A percentile compares a stretch with the other conserved stretches of the same genome.
Conservation (phyloP, 495 filamentous ascomycete genomes). For the Rhizodiscina lignyota region DNA sequence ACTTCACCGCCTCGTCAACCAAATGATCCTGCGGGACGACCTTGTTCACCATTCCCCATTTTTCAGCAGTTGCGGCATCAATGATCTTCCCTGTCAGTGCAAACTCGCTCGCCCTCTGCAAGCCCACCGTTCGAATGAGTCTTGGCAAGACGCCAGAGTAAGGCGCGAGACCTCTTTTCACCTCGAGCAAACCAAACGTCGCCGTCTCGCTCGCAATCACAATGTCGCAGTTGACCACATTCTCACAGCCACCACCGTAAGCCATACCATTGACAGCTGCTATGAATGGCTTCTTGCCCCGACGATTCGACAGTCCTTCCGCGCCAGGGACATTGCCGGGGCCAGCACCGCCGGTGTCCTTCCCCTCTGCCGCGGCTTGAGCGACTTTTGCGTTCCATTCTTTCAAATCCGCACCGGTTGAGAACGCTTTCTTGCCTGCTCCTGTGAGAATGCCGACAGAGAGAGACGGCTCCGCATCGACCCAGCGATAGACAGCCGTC, state of each 20-base stretch:
- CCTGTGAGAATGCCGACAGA: slow-evolving; percentile 10
- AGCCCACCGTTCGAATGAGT: slow-evolving; percentile 7
- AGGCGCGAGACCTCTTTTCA: slow-evolving; percentile 7
- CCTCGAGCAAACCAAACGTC: slow-evolving; percentile 8
- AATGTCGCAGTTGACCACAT: slow-evolving; percentile 10
- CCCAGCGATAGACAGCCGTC: background rate
- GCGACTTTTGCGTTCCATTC: slow-evolving; percentile 8
- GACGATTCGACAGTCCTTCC: slow-evolving; percentile 4
- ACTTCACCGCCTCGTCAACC: slow-evolving; percentile 6
- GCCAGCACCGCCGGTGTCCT: slow-evolving; percentile 3
- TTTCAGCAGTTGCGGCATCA: background rate
- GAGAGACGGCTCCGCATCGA: background rate
- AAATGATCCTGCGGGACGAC: slow-evolving; percentile 6
- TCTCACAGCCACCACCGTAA: slow-evolving; percentile 9
- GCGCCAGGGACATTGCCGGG: too few relatives aligned
- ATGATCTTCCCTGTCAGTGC: slow-evolving; percentile 6
- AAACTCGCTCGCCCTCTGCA: slow-evolving; percentile 9
- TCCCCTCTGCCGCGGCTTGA: slow-evolving; percentile 1
- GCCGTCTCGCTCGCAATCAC: slow-evolving; percentile 7
- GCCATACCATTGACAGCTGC: slow-evolving; percentile 11
- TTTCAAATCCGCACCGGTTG: slow-evolving; percentile 11
- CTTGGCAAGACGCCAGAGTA: slow-evolving; percentile 7
- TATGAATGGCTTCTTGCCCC: slow-evolving; percentile 10
- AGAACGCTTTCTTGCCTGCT: slow-evolving; percentile 11
- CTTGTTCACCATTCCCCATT: slow-evolving; percentile 8